These are phyloP conservation scores for Dryas drummondii DNA, from an alignment of 306 rosid genomes.

Conservation along the genomic window DNA sequence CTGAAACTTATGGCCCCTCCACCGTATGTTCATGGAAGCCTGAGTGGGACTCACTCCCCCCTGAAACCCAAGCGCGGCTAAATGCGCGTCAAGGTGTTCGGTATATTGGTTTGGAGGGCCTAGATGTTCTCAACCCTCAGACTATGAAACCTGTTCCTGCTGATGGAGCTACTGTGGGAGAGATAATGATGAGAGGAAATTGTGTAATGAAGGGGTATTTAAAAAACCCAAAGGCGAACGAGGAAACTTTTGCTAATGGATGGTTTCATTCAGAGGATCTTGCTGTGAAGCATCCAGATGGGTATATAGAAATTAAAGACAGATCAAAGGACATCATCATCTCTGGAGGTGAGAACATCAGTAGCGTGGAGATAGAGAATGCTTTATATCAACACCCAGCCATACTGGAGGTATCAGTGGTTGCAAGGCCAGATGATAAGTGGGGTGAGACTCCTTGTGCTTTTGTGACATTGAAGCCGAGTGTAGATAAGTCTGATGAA, in stretches of 20 bases:
- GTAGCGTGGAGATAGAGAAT: constrained; percentile 89
- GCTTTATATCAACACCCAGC: constrained; percentile 62
- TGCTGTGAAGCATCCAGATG: constrained; percentile 87
- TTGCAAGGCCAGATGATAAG: constrained; percentile 76
- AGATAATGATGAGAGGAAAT: constrained; percentile 87
- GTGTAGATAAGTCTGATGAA: constrained; percentile 52
- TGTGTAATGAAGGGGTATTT: constrained; percentile 87
- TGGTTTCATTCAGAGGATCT: constrained; percentile 95
- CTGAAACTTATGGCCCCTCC: constrained; percentile 90
- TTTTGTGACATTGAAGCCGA: constrained; percentile 68
- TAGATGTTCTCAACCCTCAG: constrained; percentile 56
- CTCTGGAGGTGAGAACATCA: constrained; percentile 91
- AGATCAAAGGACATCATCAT: constrained; percentile 93
- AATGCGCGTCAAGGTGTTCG: constrained; percentile 91
- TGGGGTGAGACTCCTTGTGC: constrained; percentile 98
- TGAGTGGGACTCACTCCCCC: constrained; percentile 81
- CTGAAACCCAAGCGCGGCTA: constrained; percentile 53
- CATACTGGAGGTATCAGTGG: constrained; percentile 74
- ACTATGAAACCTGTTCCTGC: constrained; percentile 78
- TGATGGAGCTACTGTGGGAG: constrained; percentile 79
- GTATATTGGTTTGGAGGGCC: constrained; percentile 67
- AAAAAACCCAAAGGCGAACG: constrained; percentile 79
- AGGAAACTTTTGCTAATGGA: constrained; percentile 70
- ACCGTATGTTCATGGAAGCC: constrained; percentile 92
- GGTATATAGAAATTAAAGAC: constrained; percentile 86